Percentiles rank a stretch among this genome's conserved stretches.
Evolutionary conservation across 176 grass and related monocot species (phyloP).

Genomic region (Hsuehochloa calcarea): DNA sequence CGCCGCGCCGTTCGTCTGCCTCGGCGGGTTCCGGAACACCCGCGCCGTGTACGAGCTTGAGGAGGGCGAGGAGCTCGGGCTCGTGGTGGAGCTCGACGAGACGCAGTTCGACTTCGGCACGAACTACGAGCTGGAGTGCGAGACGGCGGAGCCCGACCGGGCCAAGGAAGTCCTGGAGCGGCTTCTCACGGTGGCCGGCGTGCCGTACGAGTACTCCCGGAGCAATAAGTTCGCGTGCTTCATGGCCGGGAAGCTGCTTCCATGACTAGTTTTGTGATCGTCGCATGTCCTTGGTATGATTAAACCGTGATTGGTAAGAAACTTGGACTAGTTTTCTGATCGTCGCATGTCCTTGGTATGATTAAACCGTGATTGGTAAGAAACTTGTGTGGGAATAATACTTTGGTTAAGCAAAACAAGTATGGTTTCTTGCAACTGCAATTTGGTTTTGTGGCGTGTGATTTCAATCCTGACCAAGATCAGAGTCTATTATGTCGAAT

Average conservation of each 20-base stretch:
- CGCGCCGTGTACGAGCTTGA: constrained; percentile 65
- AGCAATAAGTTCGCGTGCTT: constrained; percentile 79
- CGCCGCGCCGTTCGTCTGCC: constrained; percentile 48
- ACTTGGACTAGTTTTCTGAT: constrained; percentile 18
- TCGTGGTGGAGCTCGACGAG: constrained; percentile 80
- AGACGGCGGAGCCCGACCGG: constrained; percentile 62
- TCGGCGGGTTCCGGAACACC: constrained; percentile 87
- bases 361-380: background rate
- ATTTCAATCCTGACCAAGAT: background rate
- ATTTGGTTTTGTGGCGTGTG: background rate
- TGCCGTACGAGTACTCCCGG: constrained; percentile 60
- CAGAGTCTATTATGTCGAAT: background rate
- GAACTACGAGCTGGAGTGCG: constrained; percentile 80
- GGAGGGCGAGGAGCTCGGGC: constrained; percentile 30
- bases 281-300: background rate
- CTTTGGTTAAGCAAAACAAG: background rate
- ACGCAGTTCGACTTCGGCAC: constrained; percentile 71
- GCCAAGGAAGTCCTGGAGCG: constrained; percentile 57
- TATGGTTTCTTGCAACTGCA: background rate
- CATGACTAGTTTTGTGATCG: constrained; percentile 34
- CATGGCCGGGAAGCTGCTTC: constrained; percentile 73
- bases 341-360: background rate
- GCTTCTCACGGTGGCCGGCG: constrained; percentile 56
- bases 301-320: background rate
- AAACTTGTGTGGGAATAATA: background rate